Conservation (phyloP, 805 yeast species). For the Clavispora asparagi region DNA sequence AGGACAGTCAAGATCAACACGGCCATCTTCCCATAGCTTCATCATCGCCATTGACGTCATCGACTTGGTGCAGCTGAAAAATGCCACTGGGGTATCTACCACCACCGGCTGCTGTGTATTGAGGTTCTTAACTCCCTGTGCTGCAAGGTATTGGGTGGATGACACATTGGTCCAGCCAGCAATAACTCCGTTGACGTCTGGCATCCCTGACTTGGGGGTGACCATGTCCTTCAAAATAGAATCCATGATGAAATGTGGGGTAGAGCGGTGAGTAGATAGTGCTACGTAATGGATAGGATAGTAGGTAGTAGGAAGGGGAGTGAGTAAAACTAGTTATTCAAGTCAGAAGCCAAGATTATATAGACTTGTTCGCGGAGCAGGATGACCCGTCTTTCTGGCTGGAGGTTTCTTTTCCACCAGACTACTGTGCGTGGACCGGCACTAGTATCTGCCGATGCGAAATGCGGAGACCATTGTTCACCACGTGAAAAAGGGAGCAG, state of each 20-base stretch:
- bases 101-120: conserved; percentile 7
- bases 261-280: background rate
- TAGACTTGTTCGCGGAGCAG: too few relatives aligned
- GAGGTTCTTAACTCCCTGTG: conserved; percentile 9
- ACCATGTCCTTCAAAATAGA: background rate
- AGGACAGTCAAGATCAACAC: conserved; percentile 29
- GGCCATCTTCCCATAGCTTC: conserved; percentile 27
- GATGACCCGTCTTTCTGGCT: too few relatives aligned
- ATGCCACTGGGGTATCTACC: conserved; percentile 7
- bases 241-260: background rate
- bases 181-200: conserved; percentile 8
- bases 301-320: background rate
- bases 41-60: conserved; percentile 31
- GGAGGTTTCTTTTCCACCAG: too few relatives aligned
- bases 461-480: background rate
- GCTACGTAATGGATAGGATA: background rate
- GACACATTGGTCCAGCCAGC: conserved; percentile 13
- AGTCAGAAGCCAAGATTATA: too few relatives aligned
- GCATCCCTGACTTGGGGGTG: background rate
- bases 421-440: background rate
- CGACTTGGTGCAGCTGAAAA: conserved; percentile 15
- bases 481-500: background rate
- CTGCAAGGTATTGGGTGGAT: conserved; percentile 5
- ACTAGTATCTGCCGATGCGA: background rate
- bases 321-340: background rate